Evolutionary conservation across 2,329 filamentous ascomycete species (phyloP).

Genomic region (Knoxdaviesia proteae): DNA sequence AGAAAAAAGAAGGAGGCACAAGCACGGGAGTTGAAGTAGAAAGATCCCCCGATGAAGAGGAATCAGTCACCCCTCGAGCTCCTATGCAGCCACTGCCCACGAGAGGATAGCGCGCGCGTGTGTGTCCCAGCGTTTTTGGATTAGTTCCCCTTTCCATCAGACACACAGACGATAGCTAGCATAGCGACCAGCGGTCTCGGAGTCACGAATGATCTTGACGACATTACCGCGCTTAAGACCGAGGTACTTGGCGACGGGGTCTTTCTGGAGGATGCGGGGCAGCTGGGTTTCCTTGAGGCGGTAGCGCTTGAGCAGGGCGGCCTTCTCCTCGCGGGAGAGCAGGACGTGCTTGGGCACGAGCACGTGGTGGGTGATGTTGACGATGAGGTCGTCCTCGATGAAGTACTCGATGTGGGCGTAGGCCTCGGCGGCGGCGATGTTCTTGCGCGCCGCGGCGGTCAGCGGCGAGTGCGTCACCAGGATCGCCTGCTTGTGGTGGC

Average conservation of each 20-base stretch:
- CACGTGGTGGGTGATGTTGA: constrained; percentile 97
- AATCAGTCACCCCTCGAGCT: no score
- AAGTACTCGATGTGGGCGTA: constrained; percentile 81
- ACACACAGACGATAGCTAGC: constrained; percentile 72
- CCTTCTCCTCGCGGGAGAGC: constrained; percentile 78
- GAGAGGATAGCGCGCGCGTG: neutral
- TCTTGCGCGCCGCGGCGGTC: constrained; percentile 71
- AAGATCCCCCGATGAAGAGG: no score
- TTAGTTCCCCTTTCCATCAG: constrained; percentile 12
- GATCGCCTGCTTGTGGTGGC: constrained; percentile 76
- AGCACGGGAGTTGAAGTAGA: no score
- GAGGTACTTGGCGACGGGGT: constrained; percentile 82
- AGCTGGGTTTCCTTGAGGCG: constrained; percentile 94
- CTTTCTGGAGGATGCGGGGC: constrained; percentile 73
- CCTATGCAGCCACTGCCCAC: neutral
- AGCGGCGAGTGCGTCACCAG: constrained; percentile 70
- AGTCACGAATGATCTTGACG: constrained; percentile 93
- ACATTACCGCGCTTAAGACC: constrained; percentile 82
- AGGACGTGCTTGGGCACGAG: constrained; percentile 86
- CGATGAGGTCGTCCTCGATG: constrained; percentile 81
- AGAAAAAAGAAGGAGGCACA: constrained; percentile 1
- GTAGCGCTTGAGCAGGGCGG: constrained; percentile 67
- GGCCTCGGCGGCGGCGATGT: constrained; percentile 56
- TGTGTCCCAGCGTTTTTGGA: neutral
- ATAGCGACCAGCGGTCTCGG: constrained; percentile 88